Conservation (phyloP, 2,329 filamentous ascomycete species). For the Trichoderma lentiforme region DNA sequence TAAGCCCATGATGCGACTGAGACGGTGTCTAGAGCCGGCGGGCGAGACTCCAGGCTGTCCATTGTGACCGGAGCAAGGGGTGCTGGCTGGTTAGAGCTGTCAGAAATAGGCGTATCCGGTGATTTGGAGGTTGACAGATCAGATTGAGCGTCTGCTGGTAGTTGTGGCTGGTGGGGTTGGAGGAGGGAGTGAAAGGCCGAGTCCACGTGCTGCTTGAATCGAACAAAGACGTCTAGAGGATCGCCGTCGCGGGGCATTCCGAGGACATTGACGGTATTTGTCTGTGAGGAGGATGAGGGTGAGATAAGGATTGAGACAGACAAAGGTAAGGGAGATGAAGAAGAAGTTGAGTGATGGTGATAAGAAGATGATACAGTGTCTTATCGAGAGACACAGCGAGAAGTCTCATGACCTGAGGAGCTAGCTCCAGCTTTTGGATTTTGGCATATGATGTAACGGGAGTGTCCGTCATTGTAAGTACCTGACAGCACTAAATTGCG, state of each 20-base stretch:
- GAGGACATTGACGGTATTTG: background rate
- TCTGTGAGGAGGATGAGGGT: background rate
- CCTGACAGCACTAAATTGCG: background rate
- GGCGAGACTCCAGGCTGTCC: background rate
- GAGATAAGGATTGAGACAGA: background rate
- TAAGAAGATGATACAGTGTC: background rate
- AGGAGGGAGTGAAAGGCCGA: conserved; percentile 32
- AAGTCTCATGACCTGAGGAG: conserved; percentile 1
- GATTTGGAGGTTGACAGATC: background rate
- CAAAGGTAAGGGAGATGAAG: background rate
- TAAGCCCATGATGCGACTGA: conserved; percentile 29
- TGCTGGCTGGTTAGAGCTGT: conserved; percentile 2
- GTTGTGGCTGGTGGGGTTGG: conserved; percentile 20
- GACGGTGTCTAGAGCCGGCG: conserved; percentile 21
- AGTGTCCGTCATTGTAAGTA: background rate
- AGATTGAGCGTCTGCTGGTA: conserved; percentile 7
- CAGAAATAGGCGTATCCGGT: background rate
- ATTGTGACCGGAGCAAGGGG: conserved; percentile 7
- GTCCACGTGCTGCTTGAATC: conserved; percentile 34
- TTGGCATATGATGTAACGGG: background rate
- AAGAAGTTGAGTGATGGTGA: background rate
- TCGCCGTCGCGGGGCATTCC: conserved; percentile 24
- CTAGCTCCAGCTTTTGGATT: background rate
- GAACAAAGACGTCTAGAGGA: conserved; percentile 20
- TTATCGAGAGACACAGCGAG: background rate